Evolutionary conservation across 768 basidiomycete genomes (phyloP), one percentile per base, ranked within the genome.

Genomic region (Podaxis carcinomalis): DNA sequence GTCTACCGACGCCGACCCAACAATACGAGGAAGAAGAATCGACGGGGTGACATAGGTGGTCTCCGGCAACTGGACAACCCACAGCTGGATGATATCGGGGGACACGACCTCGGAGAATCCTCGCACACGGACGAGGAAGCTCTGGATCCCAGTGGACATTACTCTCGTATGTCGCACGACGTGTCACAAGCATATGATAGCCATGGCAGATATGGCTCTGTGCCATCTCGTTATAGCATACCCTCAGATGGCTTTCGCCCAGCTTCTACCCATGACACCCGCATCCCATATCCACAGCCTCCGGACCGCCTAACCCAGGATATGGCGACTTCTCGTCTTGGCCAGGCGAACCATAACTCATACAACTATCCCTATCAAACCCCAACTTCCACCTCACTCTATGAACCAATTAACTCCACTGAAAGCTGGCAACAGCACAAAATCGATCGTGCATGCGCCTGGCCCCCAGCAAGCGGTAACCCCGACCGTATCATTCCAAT

Each of bases 1-100:
- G 91, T 94, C 49, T 94, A 94, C 77, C 84, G 87, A 67, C 85
- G 92, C 56, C 82, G 92, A 54, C 92, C 92, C 27, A 94, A 94
- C 76, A 92, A 94, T 70, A 89, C 89, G 58, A 85, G 92, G 67
- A 60, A 60, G 28, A 60, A 60, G 52, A 60, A 54, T 49, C 21
- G 56, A 37, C 59, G 59, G 2, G 59, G 59, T 5, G 59, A 60
- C 40, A 60, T 60, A 44, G 52, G 51, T 54, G 59, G 59, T 19
- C 59, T 54, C 28, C 40, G 59, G 10, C 59, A 60, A 21, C 63
- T 67, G 27, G 78, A 77, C 56, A 71, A 67, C 42, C 67, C 65
- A 2, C 65, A 70, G 53, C 63, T 71, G 5, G 63, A 64, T 21
- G 75, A 75, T 59, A 59, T 62, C 3, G 69, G 64, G 16, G 66